Evolutionary conservation across 257 asterid species (phyloP).

Genomic region (Solanum tarijense): DNA sequence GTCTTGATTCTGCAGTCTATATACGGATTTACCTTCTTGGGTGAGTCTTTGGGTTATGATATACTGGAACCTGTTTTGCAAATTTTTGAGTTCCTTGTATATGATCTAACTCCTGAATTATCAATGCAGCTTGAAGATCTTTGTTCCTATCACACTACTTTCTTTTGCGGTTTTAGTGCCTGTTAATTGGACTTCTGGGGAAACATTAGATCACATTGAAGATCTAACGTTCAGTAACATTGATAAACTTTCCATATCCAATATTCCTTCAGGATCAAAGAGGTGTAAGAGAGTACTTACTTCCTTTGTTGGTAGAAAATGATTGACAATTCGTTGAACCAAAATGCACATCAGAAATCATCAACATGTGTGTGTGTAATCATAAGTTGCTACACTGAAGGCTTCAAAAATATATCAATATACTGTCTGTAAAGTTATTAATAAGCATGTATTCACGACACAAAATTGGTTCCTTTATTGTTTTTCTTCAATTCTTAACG

Average conservation of each 20-base stretch:
- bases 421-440: neutral
- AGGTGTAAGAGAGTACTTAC: neutral
- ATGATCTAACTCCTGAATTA: neutral
- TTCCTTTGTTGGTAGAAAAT: neutral
- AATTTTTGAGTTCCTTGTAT: neutral
- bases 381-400: neutral
- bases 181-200: slow-evolving; percentile 69
- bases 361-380: neutral
- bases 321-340: neutral
- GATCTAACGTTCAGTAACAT: slow-evolving; percentile 15
- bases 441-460: neutral
- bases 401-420: neutral
- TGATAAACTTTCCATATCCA: slow-evolving; percentile 14
- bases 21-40: slow-evolving; percentile 79
- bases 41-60: slow-evolving; percentile 28
- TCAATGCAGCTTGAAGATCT: slow-evolving; percentile 66
- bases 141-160: slow-evolving; percentile 67
- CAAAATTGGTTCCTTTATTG: neutral
- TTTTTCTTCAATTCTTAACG: neutral
- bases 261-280: slow-evolving; percentile 9
- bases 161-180: slow-evolving; percentile 70
- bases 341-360: neutral
- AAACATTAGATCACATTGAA: slow-evolving; percentile 34
- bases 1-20: slow-evolving; percentile 78
- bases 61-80: neutral